phyloP scores from a whole-genome alignment of 2,329 filamentous ascomycete genomes.

The Arthrinium phaeospermum region DNA sequence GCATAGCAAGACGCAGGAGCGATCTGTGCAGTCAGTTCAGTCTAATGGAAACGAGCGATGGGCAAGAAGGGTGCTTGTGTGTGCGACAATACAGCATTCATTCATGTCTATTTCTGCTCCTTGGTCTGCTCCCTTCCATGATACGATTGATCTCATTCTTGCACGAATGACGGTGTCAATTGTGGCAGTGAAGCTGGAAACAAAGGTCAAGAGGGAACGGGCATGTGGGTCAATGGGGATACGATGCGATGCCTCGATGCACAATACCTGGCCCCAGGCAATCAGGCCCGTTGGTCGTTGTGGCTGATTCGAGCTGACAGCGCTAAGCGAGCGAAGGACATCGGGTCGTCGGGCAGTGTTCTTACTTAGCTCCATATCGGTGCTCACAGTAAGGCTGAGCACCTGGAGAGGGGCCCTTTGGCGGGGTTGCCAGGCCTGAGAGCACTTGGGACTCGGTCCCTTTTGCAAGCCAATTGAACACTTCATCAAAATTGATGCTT shows the following conservation, averaged over 20 bases:
- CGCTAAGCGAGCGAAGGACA: constrained; percentile 24
- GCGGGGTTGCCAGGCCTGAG: neutral
- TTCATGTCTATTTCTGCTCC: neutral
- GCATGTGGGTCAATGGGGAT: constrained; percentile 4
- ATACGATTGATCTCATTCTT: neutral
- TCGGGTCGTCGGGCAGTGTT: constrained; percentile 11
- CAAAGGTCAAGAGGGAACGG: constrained; percentile 6
- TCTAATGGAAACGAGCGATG: neutral
- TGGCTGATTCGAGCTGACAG: constrained; percentile 33
- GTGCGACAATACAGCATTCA: neutral
- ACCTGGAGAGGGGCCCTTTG: neutral
- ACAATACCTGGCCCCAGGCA: neutral
- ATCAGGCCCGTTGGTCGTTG: constrained; percentile 26
- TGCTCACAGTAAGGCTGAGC: constrained; percentile 11
- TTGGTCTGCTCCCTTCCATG: neutral
- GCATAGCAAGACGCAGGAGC: neutral
- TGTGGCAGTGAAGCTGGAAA: constrained; percentile 7
- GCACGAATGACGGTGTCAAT: neutral
- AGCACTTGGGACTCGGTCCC: neutral
- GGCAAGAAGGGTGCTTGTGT: neutral
- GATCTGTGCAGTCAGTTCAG: neutral
- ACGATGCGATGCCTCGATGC: constrained; percentile 12
- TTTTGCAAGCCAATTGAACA: neutral
- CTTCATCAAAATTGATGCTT: neutral
- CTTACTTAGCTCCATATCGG: neutral